Evolutionary conservation across 495 filamentous ascomycete species (phyloP).

Genomic region (Daldinia vernicosa): DNA sequence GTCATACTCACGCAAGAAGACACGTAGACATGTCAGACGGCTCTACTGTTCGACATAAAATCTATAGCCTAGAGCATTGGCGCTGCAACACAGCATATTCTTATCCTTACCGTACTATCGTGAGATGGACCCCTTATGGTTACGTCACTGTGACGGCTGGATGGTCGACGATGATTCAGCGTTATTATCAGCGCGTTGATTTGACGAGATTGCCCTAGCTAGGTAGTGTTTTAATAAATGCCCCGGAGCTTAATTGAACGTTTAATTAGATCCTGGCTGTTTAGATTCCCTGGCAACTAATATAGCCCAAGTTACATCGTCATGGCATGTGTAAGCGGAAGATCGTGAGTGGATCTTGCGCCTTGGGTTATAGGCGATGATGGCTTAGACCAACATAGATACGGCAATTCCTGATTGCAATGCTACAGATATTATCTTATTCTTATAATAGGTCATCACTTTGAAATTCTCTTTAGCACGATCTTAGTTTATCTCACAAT

Average conservation of each 20-base stretch:
- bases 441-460: not conserved
- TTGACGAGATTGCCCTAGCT: conserved; percentile 4
- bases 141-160: conserved; percentile 22
- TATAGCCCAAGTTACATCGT: not conserved
- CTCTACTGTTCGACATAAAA: no score
- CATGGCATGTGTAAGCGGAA: not conserved
- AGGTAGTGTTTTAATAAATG: not conserved
- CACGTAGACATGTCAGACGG: not conserved
- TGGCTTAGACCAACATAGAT: not conserved
- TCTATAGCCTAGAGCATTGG: not conserved
- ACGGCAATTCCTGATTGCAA: not conserved
- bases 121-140: conserved; percentile 5
- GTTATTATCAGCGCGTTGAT: conserved; percentile 19
- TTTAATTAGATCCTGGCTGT: not conserved
- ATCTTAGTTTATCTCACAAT: not conserved
- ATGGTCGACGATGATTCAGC: conserved; percentile 26
- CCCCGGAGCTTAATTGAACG: not conserved
- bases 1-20: conserved; percentile 25
- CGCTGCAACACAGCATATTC: not conserved
- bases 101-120: conserved; percentile 18
- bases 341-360: not conserved
- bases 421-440: not conserved
- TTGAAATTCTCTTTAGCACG: not conserved
- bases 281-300: not conserved
- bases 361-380: not conserved